Evolutionary conservation across 2,329 filamentous ascomycete genomes (phyloP).

Genomic region (Neodidymelliopsis sp.): DNA sequence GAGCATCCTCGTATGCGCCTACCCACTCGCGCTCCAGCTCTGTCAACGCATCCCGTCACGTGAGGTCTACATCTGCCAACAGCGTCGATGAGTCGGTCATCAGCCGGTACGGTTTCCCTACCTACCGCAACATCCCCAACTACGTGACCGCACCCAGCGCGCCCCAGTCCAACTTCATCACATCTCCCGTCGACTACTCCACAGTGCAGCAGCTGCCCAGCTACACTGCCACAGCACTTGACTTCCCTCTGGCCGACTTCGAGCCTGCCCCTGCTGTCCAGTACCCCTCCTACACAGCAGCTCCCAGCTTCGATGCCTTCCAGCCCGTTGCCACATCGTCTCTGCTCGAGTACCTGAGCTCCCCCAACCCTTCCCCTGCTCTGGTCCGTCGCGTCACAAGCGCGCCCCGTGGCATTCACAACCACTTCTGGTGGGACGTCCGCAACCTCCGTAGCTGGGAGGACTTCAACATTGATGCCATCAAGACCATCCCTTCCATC

Average conservation of each 20-base stretch:
- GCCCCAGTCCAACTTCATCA: slow-evolving; percentile 45
- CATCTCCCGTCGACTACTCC: slow-evolving; percentile 48
- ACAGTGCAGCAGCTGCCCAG: slow-evolving; percentile 44
- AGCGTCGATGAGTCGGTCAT: slow-evolving; percentile 72
- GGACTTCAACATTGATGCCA: slow-evolving; percentile 75
- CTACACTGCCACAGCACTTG: slow-evolving; percentile 40
- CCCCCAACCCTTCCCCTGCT: slow-evolving; percentile 80
- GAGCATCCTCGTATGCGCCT: slow-evolving; percentile 45
- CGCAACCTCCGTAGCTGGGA: slow-evolving; percentile 86
- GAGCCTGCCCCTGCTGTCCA: slow-evolving; percentile 52
- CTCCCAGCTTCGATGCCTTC: slow-evolving; percentile 49
- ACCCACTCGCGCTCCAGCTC: slow-evolving; percentile 66
- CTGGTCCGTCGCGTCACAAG: slow-evolving; percentile 82
- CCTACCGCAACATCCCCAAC: slow-evolving; percentile 77
- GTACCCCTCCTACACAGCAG: slow-evolving; percentile 53
- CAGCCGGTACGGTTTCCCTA: slow-evolving; percentile 80
- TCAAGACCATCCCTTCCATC: slow-evolving; percentile 76
- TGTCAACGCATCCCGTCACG: slow-evolving; percentile 55
- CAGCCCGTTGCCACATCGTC: slow-evolving; percentile 64
- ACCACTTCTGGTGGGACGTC: slow-evolving; percentile 96
- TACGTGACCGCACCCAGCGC: slow-evolving; percentile 56
- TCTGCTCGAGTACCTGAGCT: slow-evolving; percentile 78
- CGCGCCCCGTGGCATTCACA: slow-evolving; percentile 71
- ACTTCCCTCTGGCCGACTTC: slow-evolving; percentile 47
- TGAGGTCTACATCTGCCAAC: slow-evolving; percentile 70